phyloP scores from a whole-genome alignment of 2,329 filamentous ascomycete genomes.

The Leptographium lundbergii region DNA sequence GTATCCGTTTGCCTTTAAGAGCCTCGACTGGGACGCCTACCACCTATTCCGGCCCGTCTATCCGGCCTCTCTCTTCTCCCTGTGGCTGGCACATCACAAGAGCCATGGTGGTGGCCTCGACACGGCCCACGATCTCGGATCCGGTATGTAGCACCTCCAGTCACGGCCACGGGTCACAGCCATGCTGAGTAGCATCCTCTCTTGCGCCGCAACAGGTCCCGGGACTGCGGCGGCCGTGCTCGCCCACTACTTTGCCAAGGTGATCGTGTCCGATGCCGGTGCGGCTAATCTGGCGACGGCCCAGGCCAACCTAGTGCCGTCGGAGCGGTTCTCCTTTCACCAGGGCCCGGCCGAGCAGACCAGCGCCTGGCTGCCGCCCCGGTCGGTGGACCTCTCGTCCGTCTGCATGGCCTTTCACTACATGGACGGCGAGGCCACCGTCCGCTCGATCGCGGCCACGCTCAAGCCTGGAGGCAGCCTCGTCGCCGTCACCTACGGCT shows the following conservation, averaged over 20 bases:
- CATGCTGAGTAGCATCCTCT: neutral
- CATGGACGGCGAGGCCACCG: constrained; percentile 8
- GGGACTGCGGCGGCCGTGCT: constrained; percentile 9
- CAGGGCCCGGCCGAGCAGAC: constrained; percentile 10
- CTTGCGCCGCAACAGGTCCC: constrained; percentile 2
- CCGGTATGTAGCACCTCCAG: constrained; percentile 1
- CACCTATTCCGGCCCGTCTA: constrained; percentile 12
- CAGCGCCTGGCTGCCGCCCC: constrained; percentile 2
- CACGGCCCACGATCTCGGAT: constrained; percentile 10
- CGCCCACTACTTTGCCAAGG: constrained; percentile 2
- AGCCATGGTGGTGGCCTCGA: constrained; percentile 6
- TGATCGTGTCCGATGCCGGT: constrained; percentile 11
- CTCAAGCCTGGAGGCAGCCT: constrained; percentile 10
- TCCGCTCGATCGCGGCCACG: constrained; percentile 9
- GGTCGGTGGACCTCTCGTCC: constrained; percentile 10
- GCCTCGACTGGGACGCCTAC: constrained; percentile 13
- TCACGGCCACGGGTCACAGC: too few relatives aligned
- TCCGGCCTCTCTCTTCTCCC: constrained; percentile 9
- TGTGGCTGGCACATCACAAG: constrained; percentile 11
- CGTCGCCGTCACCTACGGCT: constrained; percentile 11
- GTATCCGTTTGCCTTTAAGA: constrained; percentile 13
- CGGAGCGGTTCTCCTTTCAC: constrained; percentile 5
- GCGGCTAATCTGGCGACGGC: constrained; percentile 8
- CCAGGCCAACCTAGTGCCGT: constrained; percentile 2
- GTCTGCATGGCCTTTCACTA: constrained; percentile 14